Percentiles rank a stretch among this genome's conserved stretches.
Conservation (phyloP, 2,329 filamentous ascomycete genomes). For the Pezicula radicicola region DNA sequence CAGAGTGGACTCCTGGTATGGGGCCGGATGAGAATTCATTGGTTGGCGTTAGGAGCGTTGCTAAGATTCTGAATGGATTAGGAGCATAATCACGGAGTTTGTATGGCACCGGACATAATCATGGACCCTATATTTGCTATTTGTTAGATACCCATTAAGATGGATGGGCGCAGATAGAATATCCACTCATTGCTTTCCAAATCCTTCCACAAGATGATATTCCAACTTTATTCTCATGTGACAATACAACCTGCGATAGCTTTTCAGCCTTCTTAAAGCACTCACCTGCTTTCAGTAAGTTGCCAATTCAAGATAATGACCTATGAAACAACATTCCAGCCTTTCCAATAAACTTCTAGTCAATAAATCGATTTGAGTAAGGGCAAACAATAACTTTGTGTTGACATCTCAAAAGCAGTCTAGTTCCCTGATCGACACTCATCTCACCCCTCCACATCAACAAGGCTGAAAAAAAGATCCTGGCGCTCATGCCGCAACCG, state of each 20-base stretch:
- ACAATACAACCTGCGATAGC: too few species aligned
- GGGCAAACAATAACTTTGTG: too few species aligned
- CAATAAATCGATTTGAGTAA: too few species aligned
- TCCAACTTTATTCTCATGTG: too few species aligned
- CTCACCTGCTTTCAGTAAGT: too few species aligned
- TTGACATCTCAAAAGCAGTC: too few species aligned
- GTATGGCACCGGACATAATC: conserved; percentile 3
- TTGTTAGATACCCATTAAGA: conserved; percentile 18
- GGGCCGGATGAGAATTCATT: conserved; percentile 86
- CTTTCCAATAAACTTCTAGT: too few species aligned
- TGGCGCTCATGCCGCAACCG: background rate
- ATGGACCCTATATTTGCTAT: conserved; percentile 8
- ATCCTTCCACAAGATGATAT: too few species aligned
- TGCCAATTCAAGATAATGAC: too few species aligned
- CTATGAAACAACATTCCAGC: too few species aligned
- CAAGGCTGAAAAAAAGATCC: conserved; percentile 16
- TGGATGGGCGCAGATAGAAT: conserved; percentile 10
- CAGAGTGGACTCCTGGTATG: conserved; percentile 71
- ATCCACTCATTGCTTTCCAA: conserved; percentile 16
- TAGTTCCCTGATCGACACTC: too few species aligned
- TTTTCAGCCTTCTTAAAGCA: too few species aligned
- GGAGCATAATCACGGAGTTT: conserved; percentile 4
- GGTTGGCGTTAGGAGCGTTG: conserved; percentile 68
- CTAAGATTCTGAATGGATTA: conserved; percentile 64
- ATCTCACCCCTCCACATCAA: background rate